Evolutionary conservation across 2,329 filamentous ascomycete genomes (phyloP).

Genomic region (Xylaria sp.): DNA sequence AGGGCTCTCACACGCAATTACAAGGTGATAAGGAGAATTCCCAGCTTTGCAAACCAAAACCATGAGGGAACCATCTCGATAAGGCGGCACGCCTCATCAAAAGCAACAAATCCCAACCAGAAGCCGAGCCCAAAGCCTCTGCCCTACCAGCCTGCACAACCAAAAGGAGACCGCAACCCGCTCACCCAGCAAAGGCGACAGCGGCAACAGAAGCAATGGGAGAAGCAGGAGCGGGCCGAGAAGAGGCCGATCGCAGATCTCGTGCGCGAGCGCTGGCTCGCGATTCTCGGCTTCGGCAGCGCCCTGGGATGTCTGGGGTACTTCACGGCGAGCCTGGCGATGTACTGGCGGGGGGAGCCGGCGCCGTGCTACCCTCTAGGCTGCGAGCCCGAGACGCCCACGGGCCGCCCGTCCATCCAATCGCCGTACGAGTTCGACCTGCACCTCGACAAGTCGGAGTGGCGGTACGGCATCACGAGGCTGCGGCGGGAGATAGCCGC

Average conservation of each 20-base stretch:
- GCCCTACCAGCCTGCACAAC: conserved; percentile 37
- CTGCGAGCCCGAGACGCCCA: conserved; percentile 54
- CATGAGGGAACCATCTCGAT: conserved; percentile 20
- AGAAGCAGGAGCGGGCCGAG: conserved; percentile 14
- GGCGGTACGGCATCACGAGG: conserved; percentile 63
- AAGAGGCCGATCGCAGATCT: conserved; percentile 43
- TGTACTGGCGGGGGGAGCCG: conserved; percentile 42
- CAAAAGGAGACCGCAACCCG: conserved; percentile 16
- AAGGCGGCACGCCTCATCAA: conserved; percentile 39
- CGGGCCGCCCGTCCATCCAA: conserved; percentile 60
- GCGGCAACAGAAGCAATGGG: conserved; percentile 7
- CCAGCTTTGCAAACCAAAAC: conserved; percentile 20
- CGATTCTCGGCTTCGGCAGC: conserved; percentile 59
- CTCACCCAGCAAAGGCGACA: conserved; percentile 11
- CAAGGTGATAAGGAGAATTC: not conserved
- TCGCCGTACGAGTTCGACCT: conserved; percentile 67
- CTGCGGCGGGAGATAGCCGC: conserved; percentile 61
- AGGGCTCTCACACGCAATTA: conserved; percentile 23
- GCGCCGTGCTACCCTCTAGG: conserved; percentile 44
- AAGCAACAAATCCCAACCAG: conserved; percentile 15
- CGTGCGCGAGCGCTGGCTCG: conserved; percentile 51
- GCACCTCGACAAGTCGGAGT: conserved; percentile 66
- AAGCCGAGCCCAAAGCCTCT: conserved; percentile 39
- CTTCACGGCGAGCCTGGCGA: conserved; percentile 53
- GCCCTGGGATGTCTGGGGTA: conserved; percentile 58